A percentile compares a stretch with the other conserved stretches of the same genome.
phyloP scores from a whole-genome alignment of 148 eudicot genomes.

The Chenopodium formosanum region DNA sequence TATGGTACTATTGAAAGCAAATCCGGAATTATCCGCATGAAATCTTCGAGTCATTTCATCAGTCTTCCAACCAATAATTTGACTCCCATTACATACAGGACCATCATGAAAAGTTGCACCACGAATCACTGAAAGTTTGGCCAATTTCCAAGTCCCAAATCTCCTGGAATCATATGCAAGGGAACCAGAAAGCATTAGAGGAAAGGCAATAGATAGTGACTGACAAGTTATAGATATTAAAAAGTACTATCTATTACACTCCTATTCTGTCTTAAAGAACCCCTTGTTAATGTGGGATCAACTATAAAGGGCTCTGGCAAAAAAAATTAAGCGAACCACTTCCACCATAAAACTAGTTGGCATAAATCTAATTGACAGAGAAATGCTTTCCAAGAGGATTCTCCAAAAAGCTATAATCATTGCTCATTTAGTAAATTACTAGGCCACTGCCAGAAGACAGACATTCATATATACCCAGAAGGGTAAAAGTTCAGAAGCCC shows the following conservation, averaged over 20 bases:
- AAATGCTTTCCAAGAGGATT: neutral
- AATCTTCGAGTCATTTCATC: constrained; percentile 51
- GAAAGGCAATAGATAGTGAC: neutral
- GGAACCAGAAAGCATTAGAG: constrained; percentile 10
- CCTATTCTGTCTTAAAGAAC: neutral
- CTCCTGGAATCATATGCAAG: constrained; percentile 43
- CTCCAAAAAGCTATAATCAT: neutral
- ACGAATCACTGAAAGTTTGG: constrained; percentile 35
- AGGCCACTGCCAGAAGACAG: neutral
- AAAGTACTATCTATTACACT: neutral
- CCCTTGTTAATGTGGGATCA: neutral
- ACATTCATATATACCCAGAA: neutral
- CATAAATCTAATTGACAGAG: neutral
- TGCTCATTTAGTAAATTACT: neutral
- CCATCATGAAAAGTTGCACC: constrained; percentile 45
- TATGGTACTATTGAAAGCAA: constrained; percentile 84
- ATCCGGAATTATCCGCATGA: constrained; percentile 66
- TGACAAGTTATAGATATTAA: neutral
- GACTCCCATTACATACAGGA: constrained; percentile 68
- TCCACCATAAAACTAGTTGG: neutral
- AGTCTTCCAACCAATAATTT: constrained; percentile 77
- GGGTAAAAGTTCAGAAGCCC: neutral
- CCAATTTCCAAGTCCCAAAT: constrained; percentile 84
- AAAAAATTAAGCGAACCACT: neutral
- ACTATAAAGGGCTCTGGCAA: neutral